Evolutionary conservation across 192 early-diverging fungal species (phyloP).

Genomic region (Entomortierella beljakovae): DNA sequence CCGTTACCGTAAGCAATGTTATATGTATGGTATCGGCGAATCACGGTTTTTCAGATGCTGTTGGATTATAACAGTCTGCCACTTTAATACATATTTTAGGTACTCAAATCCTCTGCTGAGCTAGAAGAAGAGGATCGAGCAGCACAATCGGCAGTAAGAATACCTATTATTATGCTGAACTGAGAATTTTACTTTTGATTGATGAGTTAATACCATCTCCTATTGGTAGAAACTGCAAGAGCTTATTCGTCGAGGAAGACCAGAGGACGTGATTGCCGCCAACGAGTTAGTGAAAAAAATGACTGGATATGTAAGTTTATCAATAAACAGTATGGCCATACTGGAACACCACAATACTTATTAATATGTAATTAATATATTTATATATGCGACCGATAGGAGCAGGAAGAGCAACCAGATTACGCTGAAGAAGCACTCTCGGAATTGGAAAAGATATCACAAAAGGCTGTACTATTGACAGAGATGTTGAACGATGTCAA

Average conservation of each 20-base stretch:
- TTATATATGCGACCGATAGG: constrained; percentile 16
- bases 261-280: constrained; percentile 92
- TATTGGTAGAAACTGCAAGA: constrained; percentile 88
- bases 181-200: neutral
- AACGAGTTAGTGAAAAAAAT: constrained; percentile 99
- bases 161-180: neutral
- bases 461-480: constrained; percentile 80
- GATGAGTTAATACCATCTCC: neutral
- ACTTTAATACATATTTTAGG: constrained; percentile 25
- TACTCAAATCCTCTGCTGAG: constrained; percentile 92
- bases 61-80: too few relatives aligned
- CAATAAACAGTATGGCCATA: too few relatives aligned
- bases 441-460: constrained; percentile 88
- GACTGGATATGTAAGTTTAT: constrained; percentile 80
- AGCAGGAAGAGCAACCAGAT: constrained; percentile 75
- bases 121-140: constrained; percentile 93
- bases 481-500: constrained; percentile 84
- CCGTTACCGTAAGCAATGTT: constrained; percentile 47
- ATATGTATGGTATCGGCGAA: too few relatives aligned
- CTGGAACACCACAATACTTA: too few relatives aligned
- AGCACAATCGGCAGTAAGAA: constrained; percentile 74
- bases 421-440: constrained; percentile 86
- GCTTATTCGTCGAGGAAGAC: constrained; percentile 91
- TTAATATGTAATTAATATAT: too few relatives aligned
- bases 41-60: too few relatives aligned